Evolutionary conservation across 140 eudicot species (phyloP).

Genomic region (Senecio squalidus): DNA sequence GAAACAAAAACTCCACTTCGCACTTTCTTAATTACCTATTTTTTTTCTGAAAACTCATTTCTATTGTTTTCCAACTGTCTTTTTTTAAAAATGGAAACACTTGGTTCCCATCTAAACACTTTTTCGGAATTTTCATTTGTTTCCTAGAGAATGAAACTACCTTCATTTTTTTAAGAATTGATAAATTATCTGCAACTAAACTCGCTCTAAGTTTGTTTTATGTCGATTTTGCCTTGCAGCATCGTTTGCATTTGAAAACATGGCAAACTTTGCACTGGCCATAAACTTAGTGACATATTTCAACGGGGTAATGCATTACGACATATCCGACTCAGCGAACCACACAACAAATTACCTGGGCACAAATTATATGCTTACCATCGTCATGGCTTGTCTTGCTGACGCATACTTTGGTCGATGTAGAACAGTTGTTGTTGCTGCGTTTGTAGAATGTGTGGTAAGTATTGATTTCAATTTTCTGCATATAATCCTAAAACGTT

Average conservation of each 20-base stretch:
- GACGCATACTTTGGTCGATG: slow-evolving; percentile 59
- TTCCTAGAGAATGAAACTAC: too few relatives aligned
- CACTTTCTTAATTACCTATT: too few relatives aligned
- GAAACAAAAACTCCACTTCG: too few relatives aligned
- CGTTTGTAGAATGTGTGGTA: slow-evolving; percentile 49
- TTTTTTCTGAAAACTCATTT: too few relatives aligned
- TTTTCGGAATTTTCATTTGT: too few relatives aligned
- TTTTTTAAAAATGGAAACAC: too few relatives aligned
- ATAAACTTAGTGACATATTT: slow-evolving; percentile 59
- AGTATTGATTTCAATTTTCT: neutral
- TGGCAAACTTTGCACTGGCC: slow-evolving; percentile 48
- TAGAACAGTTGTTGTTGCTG: slow-evolving; percentile 41
- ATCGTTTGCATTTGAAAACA: slow-evolving; percentile 47
- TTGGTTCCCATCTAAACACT: too few relatives aligned
- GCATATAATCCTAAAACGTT: neutral
- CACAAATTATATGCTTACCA: slow-evolving; percentile 45
- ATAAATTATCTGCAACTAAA: too few relatives aligned
- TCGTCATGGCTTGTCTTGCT: slow-evolving; percentile 49
- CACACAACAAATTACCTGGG: slow-evolving; percentile 60
- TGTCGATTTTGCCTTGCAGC: slow-evolving; percentile 28
- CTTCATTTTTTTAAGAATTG: too few relatives aligned
- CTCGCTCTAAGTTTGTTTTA: neutral
- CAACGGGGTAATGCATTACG: slow-evolving; percentile 51
- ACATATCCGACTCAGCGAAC: slow-evolving; percentile 54
- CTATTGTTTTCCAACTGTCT: too few relatives aligned